phyloP scores from a whole-genome alignment of 1,284 basidiomycete genomes.

The Schizopora paradoxa region DNA sequence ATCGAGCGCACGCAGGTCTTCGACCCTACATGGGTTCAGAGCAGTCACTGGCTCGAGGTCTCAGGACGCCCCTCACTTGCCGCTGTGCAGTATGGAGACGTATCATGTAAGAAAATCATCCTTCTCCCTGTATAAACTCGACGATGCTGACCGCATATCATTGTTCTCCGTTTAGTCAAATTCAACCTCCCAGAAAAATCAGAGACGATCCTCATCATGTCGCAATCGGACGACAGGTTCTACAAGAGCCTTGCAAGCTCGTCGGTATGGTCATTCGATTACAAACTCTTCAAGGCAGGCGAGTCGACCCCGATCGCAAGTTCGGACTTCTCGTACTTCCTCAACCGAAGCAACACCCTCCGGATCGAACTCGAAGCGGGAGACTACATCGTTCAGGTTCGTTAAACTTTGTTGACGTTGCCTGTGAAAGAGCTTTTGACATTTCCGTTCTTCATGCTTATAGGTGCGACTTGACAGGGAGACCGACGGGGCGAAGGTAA shows the following conservation, averaged over 20 bases:
- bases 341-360: slow-evolving; percentile 36
- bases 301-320: slow-evolving; percentile 31
- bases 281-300: slow-evolving; percentile 42
- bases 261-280: slow-evolving; percentile 39
- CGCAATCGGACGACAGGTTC: slow-evolving; percentile 42
- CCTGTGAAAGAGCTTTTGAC: too few relatives aligned
- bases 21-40: slow-evolving; percentile 43
- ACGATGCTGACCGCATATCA: neutral
- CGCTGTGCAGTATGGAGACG: slow-evolving; percentile 44
- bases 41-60: slow-evolving; percentile 43
- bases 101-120: slow-evolving; percentile 38
- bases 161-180: slow-evolving; percentile 31
- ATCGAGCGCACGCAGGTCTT: slow-evolving; percentile 45
- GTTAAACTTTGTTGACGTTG: slow-evolving; percentile 19
- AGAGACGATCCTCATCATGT: slow-evolving; percentile 41
- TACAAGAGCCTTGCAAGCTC: slow-evolving; percentile 34
- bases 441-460: neutral
- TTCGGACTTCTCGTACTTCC: slow-evolving; percentile 30
- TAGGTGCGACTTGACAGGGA: slow-evolving; percentile 38
- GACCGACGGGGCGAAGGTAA: slow-evolving; percentile 16
- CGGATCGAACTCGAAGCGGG: slow-evolving; percentile 40
- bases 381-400: slow-evolving; percentile 51
- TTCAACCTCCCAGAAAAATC: slow-evolving; percentile 36
- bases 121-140: slow-evolving; percentile 28
- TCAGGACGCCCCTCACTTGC: slow-evolving; percentile 31